Percentiles rank a stretch among this genome's conserved stretches.
Evolutionary conservation across 345 rosid species (phyloP).

Genomic region (Trapa bicornis): DNA sequence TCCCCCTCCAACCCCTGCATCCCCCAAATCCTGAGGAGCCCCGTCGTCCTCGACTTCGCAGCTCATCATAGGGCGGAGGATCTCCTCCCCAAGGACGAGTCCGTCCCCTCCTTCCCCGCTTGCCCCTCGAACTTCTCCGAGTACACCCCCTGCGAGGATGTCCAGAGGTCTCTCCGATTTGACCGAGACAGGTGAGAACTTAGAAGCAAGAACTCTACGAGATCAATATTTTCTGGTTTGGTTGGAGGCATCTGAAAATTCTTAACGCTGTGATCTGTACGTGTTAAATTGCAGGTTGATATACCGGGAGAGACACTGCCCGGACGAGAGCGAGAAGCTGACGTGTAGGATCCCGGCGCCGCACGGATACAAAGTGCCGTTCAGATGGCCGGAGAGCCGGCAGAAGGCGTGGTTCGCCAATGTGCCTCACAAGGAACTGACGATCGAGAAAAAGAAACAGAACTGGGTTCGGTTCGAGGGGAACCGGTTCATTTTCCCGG

Average conservation of each 20-base stretch:
- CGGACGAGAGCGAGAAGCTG: slow-evolving; percentile 30
- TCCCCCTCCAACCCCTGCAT: background rate
- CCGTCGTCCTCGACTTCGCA: slow-evolving; percentile 32
- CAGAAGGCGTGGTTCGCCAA: slow-evolving; percentile 75
- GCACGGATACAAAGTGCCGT: slow-evolving; percentile 59
- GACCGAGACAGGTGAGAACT: slow-evolving; percentile 22
- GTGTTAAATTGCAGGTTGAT: slow-evolving; percentile 12
- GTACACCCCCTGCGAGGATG: slow-evolving; percentile 73
- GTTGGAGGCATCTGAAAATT: background rate
- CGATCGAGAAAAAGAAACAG: slow-evolving; percentile 79
- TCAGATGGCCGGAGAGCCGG: slow-evolving; percentile 81
- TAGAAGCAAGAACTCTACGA: background rate
- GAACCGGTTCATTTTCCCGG: slow-evolving; percentile 70
- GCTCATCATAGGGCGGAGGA: slow-evolving; percentile 46
- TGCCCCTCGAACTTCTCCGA: slow-evolving; percentile 40
- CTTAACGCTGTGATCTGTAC: background rate
- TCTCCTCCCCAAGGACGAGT: slow-evolving; percentile 26
- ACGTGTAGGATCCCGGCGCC: slow-evolving; percentile 75
- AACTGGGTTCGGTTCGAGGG: slow-evolving; percentile 71
- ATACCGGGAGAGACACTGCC: slow-evolving; percentile 83
- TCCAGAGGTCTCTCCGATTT: slow-evolving; percentile 42
- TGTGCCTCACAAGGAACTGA: slow-evolving; percentile 79
- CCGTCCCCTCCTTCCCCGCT: slow-evolving; percentile 36
- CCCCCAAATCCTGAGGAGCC: slow-evolving; percentile 8
- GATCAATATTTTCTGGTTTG: background rate